Base-by-base conservation (phyloP, 371 early-diverging fungal genomes). In the Mucor piriformis region DNA sequence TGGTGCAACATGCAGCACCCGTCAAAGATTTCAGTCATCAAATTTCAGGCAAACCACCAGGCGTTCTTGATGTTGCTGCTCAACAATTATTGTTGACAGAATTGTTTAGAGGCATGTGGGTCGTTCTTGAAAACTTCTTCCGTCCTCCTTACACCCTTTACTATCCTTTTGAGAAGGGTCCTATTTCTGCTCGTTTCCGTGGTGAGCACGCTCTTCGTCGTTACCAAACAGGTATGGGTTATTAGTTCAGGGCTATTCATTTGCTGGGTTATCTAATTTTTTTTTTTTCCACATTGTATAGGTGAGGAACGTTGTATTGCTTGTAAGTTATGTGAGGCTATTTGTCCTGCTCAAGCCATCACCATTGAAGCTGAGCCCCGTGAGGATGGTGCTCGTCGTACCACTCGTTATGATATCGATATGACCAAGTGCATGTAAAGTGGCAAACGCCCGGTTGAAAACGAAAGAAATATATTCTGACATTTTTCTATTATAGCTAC, bases 301-400 rank as follows among this genome's bases (percentile, higher is more conserved):
- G 96, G 97, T 64, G 97, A 97, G 74, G 97, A 97, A 79, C 91
- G 98, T 44, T 98, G 96, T 76, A 98, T 98, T 83, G 94, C 97
- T 21, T 98, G 98, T 81, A 98, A 98, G 72, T 81, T 98, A 46
- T 98, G 98, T 70, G 97, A 98, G 70, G 98, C 96, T 72, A 89
- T 98, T 50, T 98, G 98, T 76, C 97, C 98, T 20, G 98, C 97
- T 15, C 95, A 95, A 79, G 98, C 98, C 25, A 98, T 98, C 66
- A 98, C 98, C n/a, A 98, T 98, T 61, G 98, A 98, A 83, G 93
- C 96, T 38, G 97, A 98, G 76, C 92, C 95, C 25, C 89, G 98
- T 69, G 93, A 93, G 59, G 98, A 98, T 73, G 98, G 95, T 35
- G 86, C 90, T 38, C 90, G 98, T 73, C 90, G 96, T 62, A 98